These are phyloP conservation scores for Mycena sp. DNA, from an alignment of 1,284 basidiomycete genomes.

Conservation along the genomic window DNA sequence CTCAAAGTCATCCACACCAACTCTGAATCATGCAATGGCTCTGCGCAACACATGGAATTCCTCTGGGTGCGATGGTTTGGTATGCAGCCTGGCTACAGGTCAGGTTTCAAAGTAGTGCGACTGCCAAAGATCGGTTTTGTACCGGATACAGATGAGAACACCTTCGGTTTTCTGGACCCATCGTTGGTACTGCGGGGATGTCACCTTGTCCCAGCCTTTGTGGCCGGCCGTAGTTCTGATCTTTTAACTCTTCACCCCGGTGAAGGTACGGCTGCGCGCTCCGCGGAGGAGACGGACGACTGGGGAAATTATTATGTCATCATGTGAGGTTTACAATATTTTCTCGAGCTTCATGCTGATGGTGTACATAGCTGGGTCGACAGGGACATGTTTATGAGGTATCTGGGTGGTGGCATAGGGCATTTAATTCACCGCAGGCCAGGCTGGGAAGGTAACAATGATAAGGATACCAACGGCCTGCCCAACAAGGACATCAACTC, in stretches of 20 bases:
- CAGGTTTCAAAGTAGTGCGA: conserved; percentile 18
- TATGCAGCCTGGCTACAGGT: conserved; percentile 16
- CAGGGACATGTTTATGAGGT: conserved; percentile 33
- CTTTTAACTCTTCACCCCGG: not conserved
- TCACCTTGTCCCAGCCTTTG: conserved; percentile 38
- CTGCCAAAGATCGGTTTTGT: conserved; percentile 34
- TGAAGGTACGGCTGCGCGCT: not conserved
- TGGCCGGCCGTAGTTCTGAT: conserved; percentile 7
- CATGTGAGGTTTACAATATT: conserved; percentile 6
- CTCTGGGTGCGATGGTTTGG: conserved; percentile 40
- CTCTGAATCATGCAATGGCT: not conserved
- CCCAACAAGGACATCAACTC: no score
- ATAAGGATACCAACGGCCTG: no score
- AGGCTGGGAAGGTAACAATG: no score
- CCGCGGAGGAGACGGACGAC: conserved; percentile 14
- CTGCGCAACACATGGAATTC: conserved; percentile 31
- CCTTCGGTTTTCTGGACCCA: conserved; percentile 40
- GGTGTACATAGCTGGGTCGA: conserved; percentile 27
- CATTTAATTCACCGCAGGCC: no score
- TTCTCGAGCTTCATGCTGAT: not conserved
- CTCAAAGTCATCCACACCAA: not conserved
- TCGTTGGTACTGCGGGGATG: conserved; percentile 30
- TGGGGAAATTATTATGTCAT: conserved; percentile 25
- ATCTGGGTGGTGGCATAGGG: conserved; percentile 30
- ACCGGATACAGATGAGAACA: conserved; percentile 18